Evolutionary conservation across 106 monocot genomes (phyloP), one percentile per base, ranked within the genome.

Genomic region (Apostasia shenzhenica): DNA sequence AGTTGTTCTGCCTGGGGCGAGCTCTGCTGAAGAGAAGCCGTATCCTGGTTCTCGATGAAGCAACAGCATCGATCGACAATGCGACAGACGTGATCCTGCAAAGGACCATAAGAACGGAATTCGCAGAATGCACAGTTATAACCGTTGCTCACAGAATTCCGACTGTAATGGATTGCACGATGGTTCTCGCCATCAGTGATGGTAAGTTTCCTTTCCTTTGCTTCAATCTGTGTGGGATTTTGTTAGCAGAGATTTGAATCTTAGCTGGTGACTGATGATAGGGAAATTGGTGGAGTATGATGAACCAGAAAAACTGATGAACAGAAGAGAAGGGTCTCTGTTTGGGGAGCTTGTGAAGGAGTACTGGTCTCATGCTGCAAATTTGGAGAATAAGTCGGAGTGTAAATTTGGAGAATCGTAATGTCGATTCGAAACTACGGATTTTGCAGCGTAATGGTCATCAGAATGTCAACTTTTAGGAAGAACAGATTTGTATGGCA

Each of bases 121-220:
- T 97, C 43, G 77, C 69, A 38, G 80, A 83, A 60, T 92, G 79
- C 53, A 97, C 97, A 2, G 92, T 97, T n/a, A 83, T 97, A 12
- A 92, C 97, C 0, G 85, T 97, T 41, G 97, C 97, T n/a, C 97
- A 97, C 48, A 82, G 97, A 48, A 97, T 97, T 46, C 92, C 92
- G 0, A 97, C 92, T 37, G 92, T 97, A 37, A 89, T 97, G 89
- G 97, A 97, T 81, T 87, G 89, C 79, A 83, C 82, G 12, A 89
- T 63, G 81, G 92, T 97, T n/a, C 89, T 97, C 66, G 82, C 82
- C 57, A 83, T 97, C 48, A 89, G 89, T 51, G 92, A 92, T 63
- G 97, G 97, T 97, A 43, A 79, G 81, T 66, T 14, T 48, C 37
- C 43, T 48, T 65, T 4, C 2, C 2, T 45, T 39, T 63, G 45